A percentile compares a stretch with the other conserved stretches of the same genome.
phyloP scores from a whole-genome alignment of 2,329 filamentous ascomycete genomes.

The Fusarium sp. region DNA sequence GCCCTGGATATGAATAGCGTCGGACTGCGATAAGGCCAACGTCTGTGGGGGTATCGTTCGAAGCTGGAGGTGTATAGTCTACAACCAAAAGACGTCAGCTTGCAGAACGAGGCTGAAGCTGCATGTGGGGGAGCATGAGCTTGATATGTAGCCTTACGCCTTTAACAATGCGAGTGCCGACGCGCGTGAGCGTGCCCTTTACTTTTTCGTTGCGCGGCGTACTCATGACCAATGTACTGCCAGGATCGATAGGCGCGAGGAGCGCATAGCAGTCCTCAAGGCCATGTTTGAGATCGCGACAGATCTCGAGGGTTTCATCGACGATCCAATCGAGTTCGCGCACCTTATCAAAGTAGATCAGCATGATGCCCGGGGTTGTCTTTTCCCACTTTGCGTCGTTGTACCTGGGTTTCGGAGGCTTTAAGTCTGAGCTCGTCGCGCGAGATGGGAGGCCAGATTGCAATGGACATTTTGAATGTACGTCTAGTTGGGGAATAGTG shows the following conservation, averaged over 20 bases:
- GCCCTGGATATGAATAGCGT: slow-evolving; percentile 73
- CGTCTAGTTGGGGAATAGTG: slow-evolving; percentile 30
- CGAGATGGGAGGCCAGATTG: slow-evolving; percentile 69
- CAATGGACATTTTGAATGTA: slow-evolving; percentile 65
- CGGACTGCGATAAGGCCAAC: slow-evolving; percentile 62
- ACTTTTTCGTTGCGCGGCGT: slow-evolving; percentile 88
- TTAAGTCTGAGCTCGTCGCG: slow-evolving; percentile 64
- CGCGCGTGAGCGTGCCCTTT: slow-evolving; percentile 91
- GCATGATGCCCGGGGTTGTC: slow-evolving; percentile 37
- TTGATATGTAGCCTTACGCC: slow-evolving; percentile 69
- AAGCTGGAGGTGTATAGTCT: slow-evolving; percentile 84
- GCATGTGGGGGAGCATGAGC: slow-evolving; percentile 40
- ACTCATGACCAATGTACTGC: slow-evolving; percentile 89
- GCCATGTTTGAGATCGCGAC: slow-evolving; percentile 69
- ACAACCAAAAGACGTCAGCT: slow-evolving; percentile 16
- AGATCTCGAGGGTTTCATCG: slow-evolving; percentile 62
- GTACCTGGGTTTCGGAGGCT: slow-evolving; percentile 65
- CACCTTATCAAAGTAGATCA: slow-evolving; percentile 54
- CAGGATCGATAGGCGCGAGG: slow-evolving; percentile 85
- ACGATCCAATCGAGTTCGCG: slow-evolving; percentile 70
- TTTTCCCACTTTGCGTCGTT: slow-evolving; percentile 1
- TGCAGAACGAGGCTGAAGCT: slow-evolving; percentile 15
- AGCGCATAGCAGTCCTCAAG: slow-evolving; percentile 91
- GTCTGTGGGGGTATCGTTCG: slow-evolving; percentile 71
- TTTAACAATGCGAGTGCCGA: slow-evolving; percentile 92